Percentiles rank a stretch among this genome's conserved stretches.
Conservation (phyloP, 495 filamentous ascomycete genomes). For the Parathielavia hyrcaniae region DNA sequence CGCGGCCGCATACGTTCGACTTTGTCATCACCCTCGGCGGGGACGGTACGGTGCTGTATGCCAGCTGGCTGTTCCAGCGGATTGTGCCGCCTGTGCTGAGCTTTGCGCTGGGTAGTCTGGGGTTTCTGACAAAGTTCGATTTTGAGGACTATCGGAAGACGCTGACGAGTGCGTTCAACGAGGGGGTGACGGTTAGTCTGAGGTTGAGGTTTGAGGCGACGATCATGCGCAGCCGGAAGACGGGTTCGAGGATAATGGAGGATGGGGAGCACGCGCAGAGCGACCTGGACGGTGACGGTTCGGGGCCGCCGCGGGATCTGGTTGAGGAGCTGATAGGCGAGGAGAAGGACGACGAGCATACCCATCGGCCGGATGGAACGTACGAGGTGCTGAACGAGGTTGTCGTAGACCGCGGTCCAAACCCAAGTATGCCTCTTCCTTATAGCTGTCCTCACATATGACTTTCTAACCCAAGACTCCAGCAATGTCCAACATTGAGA, state of each 20-base stretch:
- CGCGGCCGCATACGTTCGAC: conserved; percentile 81
- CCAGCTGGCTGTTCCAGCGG: conserved; percentile 95
- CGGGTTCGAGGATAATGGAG: conserved; percentile 7
- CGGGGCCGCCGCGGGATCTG: conserved; percentile 52
- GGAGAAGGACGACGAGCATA: conserved; percentile 70
- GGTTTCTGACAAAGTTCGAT: conserved; percentile 95
- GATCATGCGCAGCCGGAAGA: conserved; percentile 74
- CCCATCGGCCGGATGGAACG: conserved; percentile 72
- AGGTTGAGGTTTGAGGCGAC: conserved; percentile 89
- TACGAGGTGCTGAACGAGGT: conserved; percentile 90
- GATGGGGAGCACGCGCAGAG: conserved; percentile 24
- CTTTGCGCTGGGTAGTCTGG: conserved; percentile 84
- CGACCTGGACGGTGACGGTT: conserved; percentile 27
- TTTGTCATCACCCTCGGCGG: conserved; percentile 93
- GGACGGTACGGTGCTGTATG: conserved; percentile 92
- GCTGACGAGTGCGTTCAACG: conserved; percentile 63
- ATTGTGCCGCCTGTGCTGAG: conserved; percentile 90
- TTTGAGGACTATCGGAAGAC: conserved; percentile 67
- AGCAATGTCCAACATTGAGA: conserved; percentile 81
- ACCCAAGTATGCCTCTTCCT: conserved; percentile 56
- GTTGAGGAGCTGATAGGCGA: conserved; percentile 84
- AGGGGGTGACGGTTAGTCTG: conserved; percentile 84
- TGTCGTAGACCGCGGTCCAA: conserved; percentile 86
- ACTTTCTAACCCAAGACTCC: conserved; percentile 1
- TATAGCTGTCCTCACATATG: not conserved